A percentile compares a stretch with the other conserved stretches of the same genome.
Conservation (phyloP, 306 rosid species). For the Biancaea sappan region DNA sequence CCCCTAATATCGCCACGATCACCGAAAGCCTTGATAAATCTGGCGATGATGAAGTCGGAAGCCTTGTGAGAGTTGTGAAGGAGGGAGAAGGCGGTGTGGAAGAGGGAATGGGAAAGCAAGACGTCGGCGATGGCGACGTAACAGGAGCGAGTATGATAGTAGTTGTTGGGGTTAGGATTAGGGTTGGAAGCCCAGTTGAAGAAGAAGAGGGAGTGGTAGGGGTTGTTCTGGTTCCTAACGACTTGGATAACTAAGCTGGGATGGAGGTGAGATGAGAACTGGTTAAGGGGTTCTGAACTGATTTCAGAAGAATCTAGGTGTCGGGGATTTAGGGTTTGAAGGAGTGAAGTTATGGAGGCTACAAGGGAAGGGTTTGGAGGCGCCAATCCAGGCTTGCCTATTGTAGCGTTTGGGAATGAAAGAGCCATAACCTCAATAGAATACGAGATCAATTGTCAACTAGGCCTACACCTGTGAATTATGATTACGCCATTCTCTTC, state of each 20-base stretch:
- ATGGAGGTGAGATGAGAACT: constrained; percentile 27
- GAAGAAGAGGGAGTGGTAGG: constrained; percentile 39
- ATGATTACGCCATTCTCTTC: no score
- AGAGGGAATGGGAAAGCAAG: constrained; percentile 52
- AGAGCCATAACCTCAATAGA: not conserved
- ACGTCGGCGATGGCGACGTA: constrained; percentile 39
- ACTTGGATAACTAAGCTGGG: constrained; percentile 37
- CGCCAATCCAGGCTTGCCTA: not conserved
- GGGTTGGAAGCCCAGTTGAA: constrained; percentile 45
- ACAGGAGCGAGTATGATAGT: constrained; percentile 25
- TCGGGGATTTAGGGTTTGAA: constrained; percentile 44
- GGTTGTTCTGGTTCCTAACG: constrained; percentile 21
- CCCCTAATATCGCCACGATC: constrained; percentile 48
- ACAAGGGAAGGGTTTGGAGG: constrained; percentile 30
- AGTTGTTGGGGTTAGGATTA: constrained; percentile 28
- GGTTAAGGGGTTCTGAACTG: constrained; percentile 37
- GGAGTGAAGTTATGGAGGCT: constrained; percentile 41
- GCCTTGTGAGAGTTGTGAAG: constrained; percentile 37
- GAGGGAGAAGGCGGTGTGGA: constrained; percentile 51
- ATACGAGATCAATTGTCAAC: not conserved
- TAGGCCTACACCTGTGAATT: not conserved
- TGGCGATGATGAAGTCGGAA: constrained; percentile 38
- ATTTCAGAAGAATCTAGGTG: constrained; percentile 25
- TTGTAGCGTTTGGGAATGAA: not conserved
- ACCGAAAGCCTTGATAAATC: constrained; percentile 49